Evolutionary conservation across 176 grass and related monocot genomes (phyloP).

Genomic region (Aegilops bicornis): DNA sequence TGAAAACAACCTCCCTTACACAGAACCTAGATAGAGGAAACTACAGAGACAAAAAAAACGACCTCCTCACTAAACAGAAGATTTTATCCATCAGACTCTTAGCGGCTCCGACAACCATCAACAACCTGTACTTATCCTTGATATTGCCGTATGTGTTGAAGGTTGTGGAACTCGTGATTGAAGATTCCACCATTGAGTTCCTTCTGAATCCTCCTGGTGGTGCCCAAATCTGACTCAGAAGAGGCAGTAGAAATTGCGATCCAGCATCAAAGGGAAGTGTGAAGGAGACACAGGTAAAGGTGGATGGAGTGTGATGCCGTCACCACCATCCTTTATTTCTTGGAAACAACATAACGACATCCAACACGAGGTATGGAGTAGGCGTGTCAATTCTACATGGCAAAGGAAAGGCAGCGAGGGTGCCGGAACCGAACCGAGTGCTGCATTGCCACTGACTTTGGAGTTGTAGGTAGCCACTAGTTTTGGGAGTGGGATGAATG

Average conservation of each 20-base stretch:
- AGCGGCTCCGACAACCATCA: neutral
- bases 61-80: neutral
- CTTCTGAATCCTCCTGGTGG: neutral
- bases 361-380: neutral
- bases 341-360: neutral
- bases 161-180: neutral
- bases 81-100: neutral
- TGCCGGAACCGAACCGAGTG: neutral
- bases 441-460: neutral
- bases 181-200: neutral
- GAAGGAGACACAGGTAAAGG: neutral
- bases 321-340: neutral
- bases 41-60: neutral
- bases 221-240: neutral
- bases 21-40: neutral
- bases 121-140: neutral
- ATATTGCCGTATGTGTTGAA: neutral
- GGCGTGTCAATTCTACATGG: neutral
- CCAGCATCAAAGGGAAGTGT: neutral
- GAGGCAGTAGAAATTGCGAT: neutral
- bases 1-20: neutral
- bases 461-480: neutral
- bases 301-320: neutral
- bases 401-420: neutral
- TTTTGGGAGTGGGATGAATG: neutral